Evolutionary conservation across 2,329 filamentous ascomycete species (phyloP).

Genomic region (Diplodia seriata): DNA sequence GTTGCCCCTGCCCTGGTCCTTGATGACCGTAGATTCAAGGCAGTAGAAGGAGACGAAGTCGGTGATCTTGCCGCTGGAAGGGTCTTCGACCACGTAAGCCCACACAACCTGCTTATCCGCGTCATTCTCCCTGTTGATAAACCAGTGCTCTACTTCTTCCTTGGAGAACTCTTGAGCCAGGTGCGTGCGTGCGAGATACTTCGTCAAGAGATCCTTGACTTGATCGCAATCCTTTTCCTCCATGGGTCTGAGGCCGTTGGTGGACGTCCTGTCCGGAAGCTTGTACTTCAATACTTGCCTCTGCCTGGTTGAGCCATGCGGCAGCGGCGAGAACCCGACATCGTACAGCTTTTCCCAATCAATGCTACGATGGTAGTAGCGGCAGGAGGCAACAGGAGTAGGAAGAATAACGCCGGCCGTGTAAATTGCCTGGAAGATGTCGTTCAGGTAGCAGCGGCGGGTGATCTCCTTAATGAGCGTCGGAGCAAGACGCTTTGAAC

Average conservation of each 20-base stretch:
- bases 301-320: slow-evolving; percentile 79
- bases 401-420: slow-evolving; percentile 91
- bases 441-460: slow-evolving; percentile 83
- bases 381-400: slow-evolving; percentile 87
- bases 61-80: slow-evolving; percentile 77
- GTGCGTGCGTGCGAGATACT: slow-evolving; percentile 81
- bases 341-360: slow-evolving; percentile 98
- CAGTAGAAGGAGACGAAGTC: slow-evolving; percentile 98
- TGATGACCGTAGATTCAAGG: slow-evolving; percentile 91
- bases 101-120: slow-evolving; percentile 79
- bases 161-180: slow-evolving; percentile 81
- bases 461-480: slow-evolving; percentile 98
- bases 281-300: slow-evolving; percentile 87
- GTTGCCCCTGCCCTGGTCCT: slow-evolving; percentile 70
- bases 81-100: slow-evolving; percentile 85
- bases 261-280: slow-evolving; percentile 75
- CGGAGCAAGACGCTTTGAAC: slow-evolving; percentile 87
- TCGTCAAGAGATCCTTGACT: slow-evolving; percentile 75
- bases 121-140: slow-evolving; percentile 72
- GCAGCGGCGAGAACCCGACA: slow-evolving; percentile 90
- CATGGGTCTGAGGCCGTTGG: slow-evolving; percentile 80
- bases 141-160: slow-evolving; percentile 87
- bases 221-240: slow-evolving; percentile 76
- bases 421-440: slow-evolving; percentile 94
- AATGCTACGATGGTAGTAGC: slow-evolving; percentile 92